phyloP scores from a whole-genome alignment of 2,329 filamentous ascomycete genomes.

The Aspergillus pseudoviridinutans region DNA sequence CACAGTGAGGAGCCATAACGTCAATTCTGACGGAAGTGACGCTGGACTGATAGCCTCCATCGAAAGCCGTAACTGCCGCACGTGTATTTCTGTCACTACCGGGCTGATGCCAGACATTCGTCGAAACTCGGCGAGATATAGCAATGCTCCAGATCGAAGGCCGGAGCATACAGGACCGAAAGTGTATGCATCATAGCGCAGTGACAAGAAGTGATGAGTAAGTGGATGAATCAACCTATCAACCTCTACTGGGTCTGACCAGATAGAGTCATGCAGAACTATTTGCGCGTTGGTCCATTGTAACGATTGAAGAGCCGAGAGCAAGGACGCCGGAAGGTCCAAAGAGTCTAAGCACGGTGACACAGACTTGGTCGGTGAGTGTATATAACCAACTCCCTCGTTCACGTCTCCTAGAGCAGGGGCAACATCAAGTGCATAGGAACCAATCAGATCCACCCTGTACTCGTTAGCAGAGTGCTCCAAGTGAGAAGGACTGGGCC shows the following conservation, averaged over 20 bases:
- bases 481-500: not conserved
- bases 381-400: not conserved
- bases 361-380: rapidly evolving
- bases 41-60: not conserved
- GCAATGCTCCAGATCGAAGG: not conserved
- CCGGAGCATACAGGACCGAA: not conserved
- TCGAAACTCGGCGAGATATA: not conserved
- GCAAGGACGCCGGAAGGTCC: not conserved
- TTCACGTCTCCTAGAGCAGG: not conserved
- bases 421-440: not conserved
- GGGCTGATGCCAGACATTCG: not conserved
- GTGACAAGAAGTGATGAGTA: not conserved
- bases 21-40: not conserved
- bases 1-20: not conserved
- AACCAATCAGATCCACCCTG: not conserved
- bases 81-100: not conserved
- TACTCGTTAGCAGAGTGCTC: not conserved
- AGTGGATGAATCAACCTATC: not conserved
- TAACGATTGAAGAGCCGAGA: not conserved
- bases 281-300: not conserved
- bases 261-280: not conserved
- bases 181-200: not conserved
- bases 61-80: not conserved
- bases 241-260: not conserved
- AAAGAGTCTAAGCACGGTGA: not conserved